Base-by-base conservation (phyloP, 2,329 filamentous ascomycete genomes). In the Trichoderma endophyticum region DNA sequence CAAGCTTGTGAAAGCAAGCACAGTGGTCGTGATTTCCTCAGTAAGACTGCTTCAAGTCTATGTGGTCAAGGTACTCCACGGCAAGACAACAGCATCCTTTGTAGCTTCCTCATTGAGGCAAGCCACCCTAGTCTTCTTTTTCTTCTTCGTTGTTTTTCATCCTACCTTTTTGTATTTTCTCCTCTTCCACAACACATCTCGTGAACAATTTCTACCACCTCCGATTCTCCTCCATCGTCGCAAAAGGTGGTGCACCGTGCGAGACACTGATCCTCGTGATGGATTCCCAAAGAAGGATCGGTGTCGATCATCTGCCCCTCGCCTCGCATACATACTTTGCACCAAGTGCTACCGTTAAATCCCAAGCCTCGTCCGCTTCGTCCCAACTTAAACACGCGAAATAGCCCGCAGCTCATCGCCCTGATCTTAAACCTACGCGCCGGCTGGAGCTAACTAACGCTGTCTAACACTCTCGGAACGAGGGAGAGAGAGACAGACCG, bases 201-300 rank as follows among this genome's bases (percentile, higher is more conserved):
- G 28, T 51, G 66, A 61, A 54, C 18, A 32, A 5, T 3, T 3
- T 11, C 18, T n/a, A 6, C 14, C 24, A n/a, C 9, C 18, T 69
- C 24, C 39, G 14, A 36, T 32, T 28, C 39, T 28, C 21, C 39
- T 48, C 36, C 30, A 51, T 34, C 21, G 3, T 59, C 66, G 36
- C 36, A 43, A 51, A 36, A 24, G 8, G 26, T 56, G 63, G 26
- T 48, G 56, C 59, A 57, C 66, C 34, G 56, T 51, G 66, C 54
- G 54, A 51, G 56, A 51, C 60, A 36, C 26, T 30, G 48, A 67
- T 51, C 57, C 66, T 54, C 66, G 66, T 70, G 66, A 70, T 70
- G n/a, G 9, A 51, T 36, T 48, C 30, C 66, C 39, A 62, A 26
- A 62, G 57, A 39, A 30, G 66, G 15, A 59, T 70, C 57, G 36